These are phyloP conservation scores for Rhododendron henanense DNA, from an alignment of 148 eudicot genomes.

Conservation along the genomic window DNA sequence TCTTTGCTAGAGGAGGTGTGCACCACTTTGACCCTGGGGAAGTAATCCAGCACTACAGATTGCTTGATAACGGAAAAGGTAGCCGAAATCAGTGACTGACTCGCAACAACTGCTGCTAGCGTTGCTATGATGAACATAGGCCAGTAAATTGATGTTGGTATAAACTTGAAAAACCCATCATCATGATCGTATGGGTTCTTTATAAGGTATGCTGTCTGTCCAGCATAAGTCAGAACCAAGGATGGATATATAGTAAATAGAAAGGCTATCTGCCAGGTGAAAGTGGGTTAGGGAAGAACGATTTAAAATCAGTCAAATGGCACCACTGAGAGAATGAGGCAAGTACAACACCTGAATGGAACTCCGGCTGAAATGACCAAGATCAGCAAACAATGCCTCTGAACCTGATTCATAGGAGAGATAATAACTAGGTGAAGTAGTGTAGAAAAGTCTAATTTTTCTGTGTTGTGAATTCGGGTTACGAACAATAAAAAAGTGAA, in stretches of 20 bases:
- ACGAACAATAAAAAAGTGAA: not conserved
- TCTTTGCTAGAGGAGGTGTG: constrained; percentile 67
- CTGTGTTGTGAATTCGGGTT: not conserved
- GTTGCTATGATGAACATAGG: constrained; percentile 62
- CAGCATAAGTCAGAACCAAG: constrained; percentile 60
- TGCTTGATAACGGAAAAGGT: constrained; percentile 59
- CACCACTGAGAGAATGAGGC: not conserved
- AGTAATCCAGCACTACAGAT: constrained; percentile 51
- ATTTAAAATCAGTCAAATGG: not conserved
- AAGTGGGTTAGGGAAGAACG: not conserved
- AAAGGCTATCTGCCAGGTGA: constrained; percentile 51
- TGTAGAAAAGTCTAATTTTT: not conserved
- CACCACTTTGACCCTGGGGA: constrained; percentile 69
- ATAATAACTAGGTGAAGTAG: not conserved
- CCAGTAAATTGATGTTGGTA: constrained; percentile 69
- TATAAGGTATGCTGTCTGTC: constrained; percentile 75
- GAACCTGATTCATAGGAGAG: constrained; percentile 38
- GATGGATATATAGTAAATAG: constrained; percentile 59
- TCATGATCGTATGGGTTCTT: constrained; percentile 44
- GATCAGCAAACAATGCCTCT: constrained; percentile 76
- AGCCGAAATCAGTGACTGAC: constrained; percentile 62
- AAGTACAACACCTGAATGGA: constrained; percentile 50
- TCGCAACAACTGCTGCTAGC: constrained; percentile 57
- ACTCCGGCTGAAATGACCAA: constrained; percentile 55
- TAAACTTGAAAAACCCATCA: constrained; percentile 61